These are phyloP conservation scores for Diversispora epigaea DNA, from an alignment of 192 early-diverging fungal genomes.

Conservation along the genomic window DNA sequence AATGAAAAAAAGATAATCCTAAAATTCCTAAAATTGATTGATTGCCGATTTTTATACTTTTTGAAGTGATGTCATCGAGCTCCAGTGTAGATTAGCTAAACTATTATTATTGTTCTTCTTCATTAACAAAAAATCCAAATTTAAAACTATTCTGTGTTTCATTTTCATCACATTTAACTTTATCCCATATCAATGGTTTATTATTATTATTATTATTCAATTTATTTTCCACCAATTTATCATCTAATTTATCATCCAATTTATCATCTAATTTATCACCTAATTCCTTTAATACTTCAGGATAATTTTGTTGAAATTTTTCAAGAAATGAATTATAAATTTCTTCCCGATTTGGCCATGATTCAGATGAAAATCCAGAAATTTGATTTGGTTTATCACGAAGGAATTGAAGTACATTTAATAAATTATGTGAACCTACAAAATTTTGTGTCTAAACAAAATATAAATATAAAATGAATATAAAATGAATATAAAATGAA, in stretches of 20 bases:
- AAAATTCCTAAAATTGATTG: too few species aligned
- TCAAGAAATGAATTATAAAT: slow-evolving; percentile 3
- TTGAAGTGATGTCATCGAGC: too few species aligned
- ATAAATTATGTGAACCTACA: slow-evolving; percentile 59
- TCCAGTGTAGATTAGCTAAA: background rate
- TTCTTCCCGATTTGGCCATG: background rate
- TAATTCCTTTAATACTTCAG: background rate
- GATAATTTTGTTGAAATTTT: slow-evolving; percentile 19
- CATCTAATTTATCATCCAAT: background rate
- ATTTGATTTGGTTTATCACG: slow-evolving; percentile 53
- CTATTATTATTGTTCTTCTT: background rate
- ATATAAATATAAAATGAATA: background rate
- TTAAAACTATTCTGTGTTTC: background rate
- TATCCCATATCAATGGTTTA: background rate
- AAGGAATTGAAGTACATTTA: slow-evolving; percentile 49
- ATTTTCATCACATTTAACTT: background rate
- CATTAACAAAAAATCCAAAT: background rate
- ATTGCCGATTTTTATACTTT: too few species aligned
- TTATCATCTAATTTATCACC: background rate
- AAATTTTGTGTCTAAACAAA: slow-evolving; percentile 64
- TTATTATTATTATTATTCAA: background rate
- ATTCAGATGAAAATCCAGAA: slow-evolving; percentile 37
- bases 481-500: background rate
- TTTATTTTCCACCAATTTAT: background rate
- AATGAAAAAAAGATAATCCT: too few species aligned